These are phyloP conservation scores for Leccinum sublutescens DNA, from an alignment of 768 basidiomycete species.

Conservation along the genomic window DNA sequence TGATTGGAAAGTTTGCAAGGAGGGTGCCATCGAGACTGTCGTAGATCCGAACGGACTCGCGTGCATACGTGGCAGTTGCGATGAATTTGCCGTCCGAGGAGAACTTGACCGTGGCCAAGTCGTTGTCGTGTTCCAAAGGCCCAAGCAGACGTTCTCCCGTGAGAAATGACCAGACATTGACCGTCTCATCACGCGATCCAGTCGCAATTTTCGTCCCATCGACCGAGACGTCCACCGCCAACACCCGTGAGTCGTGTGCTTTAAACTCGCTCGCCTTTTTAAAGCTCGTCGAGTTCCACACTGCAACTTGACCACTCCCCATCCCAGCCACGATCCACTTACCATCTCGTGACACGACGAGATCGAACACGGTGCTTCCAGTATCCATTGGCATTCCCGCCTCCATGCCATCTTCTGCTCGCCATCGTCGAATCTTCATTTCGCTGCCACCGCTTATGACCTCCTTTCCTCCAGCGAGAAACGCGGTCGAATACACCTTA, in stretches of 20 bases:
- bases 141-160: no score
- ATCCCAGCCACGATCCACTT: no score
- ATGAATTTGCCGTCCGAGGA: not conserved
- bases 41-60: not conserved
- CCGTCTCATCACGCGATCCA: not conserved
- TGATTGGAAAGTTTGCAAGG: not conserved
- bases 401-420: no score
- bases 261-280: not conserved
- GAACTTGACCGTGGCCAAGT: not conserved
- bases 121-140: no score
- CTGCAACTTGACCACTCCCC: not conserved
- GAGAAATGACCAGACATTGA: not conserved
- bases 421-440: no score
- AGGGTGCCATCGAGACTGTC: not conserved
- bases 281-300: not conserved
- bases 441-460: no score
- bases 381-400: no score
- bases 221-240: not conserved
- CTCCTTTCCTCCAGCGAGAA: no score
- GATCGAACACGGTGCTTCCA: not conserved
- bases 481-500: no score
- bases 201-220: not conserved
- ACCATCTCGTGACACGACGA: not conserved
- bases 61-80: not conserved
- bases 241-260: not conserved